Base-by-base conservation (phyloP, 2,329 filamentous ascomycete genomes). In the Tolypocladium tropicale region DNA sequence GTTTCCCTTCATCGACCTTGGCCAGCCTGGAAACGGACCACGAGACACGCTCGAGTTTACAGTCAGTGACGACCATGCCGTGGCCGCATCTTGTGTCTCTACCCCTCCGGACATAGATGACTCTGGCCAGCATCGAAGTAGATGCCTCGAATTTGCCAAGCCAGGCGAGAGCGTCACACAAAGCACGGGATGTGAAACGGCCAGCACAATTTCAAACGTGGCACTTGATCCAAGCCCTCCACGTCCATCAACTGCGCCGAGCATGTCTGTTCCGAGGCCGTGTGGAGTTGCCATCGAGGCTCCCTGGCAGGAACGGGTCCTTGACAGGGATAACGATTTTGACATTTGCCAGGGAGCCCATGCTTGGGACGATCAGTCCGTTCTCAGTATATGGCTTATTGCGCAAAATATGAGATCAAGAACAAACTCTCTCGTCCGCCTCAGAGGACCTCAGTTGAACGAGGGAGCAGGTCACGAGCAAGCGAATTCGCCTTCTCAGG, bases 1-100 rank as follows among this genome's bases (percentile, higher is more conserved):
- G 25, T 66, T 63, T 21, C 59, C 67, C 14, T 62, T 65, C 6
- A 62, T 65, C 34, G 67, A 71, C 23, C 56, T 64, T 46, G 59
- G 62, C 1, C 58, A 67, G 18, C 68, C 69, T 10, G 67, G 68
- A 11, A 67, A 68, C 53, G 77, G 77, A 1, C 77, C 77, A 21
- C 69, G 78, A 58, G 77, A 80, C 62, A 71, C 70, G n/a, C 72
- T 80, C 43, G 76, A 80, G 59, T 79, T 79, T 54, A 60, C 61
- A n/a, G 62, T 68, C 46, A 30, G 61, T 52, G 33, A 55, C 25
- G 56, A 36, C 39, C 50, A 36, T 30, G 49, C 54, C 28, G 10
- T 41, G 4, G n/a, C 37, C 2, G 25, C 55, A 10, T 11, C 41
- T 14, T 41, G 39, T 25, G n/a, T 21, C 52, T 49, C 55, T 33